Evolutionary conservation across 768 basidiomycete species (phyloP).

Genomic region (Rhodosporidiobolus sp.): DNA sequence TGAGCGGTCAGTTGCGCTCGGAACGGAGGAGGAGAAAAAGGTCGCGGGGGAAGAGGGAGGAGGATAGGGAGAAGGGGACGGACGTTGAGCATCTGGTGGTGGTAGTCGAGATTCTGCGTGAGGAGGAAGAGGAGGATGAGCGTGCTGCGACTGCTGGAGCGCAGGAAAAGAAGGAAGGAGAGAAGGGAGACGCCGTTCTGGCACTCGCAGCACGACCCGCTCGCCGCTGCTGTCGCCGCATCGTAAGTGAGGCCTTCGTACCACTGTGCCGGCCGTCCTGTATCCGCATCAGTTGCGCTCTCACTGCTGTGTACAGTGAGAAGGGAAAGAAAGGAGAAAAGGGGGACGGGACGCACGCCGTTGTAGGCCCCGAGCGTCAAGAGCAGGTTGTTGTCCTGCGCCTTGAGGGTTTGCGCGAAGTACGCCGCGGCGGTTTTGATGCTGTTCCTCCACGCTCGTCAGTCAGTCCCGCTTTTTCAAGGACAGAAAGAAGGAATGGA

Average conservation of each 20-base stretch:
- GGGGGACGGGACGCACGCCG: neutral
- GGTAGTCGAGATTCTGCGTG: slow-evolving; percentile 36
- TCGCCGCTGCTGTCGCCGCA: neutral
- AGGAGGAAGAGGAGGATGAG: neutral
- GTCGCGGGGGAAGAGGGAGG: neutral
- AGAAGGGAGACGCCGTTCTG: slow-evolving; percentile 16
- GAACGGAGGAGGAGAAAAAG: neutral
- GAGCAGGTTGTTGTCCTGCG: slow-evolving; percentile 14
- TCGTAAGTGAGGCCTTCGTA: slow-evolving; percentile 30
- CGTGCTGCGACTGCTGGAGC: too few species aligned
- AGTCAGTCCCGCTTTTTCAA: neutral
- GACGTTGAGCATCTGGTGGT: slow-evolving; percentile 33
- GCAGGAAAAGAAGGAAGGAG: too few species aligned
- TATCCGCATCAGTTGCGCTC: neutral
- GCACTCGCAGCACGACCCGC: slow-evolving; percentile 29
- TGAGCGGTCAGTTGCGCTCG: neutral
- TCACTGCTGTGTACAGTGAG: too few species aligned
- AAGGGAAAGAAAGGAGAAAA: too few species aligned
- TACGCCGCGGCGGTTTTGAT: slow-evolving; percentile 32
- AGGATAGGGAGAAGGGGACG: neutral
- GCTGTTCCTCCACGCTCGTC: neutral
- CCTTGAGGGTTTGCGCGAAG: slow-evolving; percentile 10
- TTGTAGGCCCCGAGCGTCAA: slow-evolving; percentile 29
- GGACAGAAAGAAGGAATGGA: neutral
- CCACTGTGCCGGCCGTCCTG: slow-evolving; percentile 8